phyloP scores from a whole-genome alignment of 2,329 filamentous ascomycete species.

The Microsporum ferrugineum region DNA sequence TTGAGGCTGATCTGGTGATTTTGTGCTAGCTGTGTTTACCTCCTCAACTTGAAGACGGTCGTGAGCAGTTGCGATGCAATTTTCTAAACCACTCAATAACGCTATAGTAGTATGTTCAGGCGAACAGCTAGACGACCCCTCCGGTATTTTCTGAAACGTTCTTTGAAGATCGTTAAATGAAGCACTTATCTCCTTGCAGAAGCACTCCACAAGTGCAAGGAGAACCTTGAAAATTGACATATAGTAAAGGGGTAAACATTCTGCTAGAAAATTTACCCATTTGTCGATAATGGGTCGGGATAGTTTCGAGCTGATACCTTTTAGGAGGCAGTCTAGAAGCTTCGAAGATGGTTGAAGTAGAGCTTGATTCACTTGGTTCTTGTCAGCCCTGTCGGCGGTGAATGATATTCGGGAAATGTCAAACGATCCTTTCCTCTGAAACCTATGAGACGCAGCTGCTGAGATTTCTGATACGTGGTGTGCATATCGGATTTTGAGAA shows the following conservation, averaged over 20 bases:
- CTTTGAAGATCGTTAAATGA: constrained; percentile 60
- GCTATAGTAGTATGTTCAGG: constrained; percentile 56
- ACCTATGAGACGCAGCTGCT: constrained; percentile 21
- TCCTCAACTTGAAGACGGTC: constrained; percentile 70
- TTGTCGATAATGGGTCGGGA: constrained; percentile 74
- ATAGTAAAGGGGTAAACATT: constrained; percentile 73
- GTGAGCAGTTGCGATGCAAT: constrained; percentile 76
- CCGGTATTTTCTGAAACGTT: constrained; percentile 31
- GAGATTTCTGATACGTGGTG: constrained; percentile 26
- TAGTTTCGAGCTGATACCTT: constrained; percentile 62
- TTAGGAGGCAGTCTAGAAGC: constrained; percentile 66
- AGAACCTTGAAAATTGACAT: constrained; percentile 80
- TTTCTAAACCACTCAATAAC: constrained; percentile 87
- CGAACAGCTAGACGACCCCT: constrained; percentile 32
- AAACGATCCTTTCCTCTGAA: constrained; percentile 29
- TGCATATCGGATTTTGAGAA: constrained; percentile 51
- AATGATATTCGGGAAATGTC: constrained; percentile 37
- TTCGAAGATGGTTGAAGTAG: constrained; percentile 45
- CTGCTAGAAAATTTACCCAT: constrained; percentile 77
- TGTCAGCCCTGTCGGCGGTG: constrained; percentile 35
- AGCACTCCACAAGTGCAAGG: constrained; percentile 78
- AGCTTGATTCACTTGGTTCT: constrained; percentile 25
- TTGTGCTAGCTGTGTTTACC: constrained; percentile 53
- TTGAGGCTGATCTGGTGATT: constrained; percentile 71
- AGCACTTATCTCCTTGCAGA: constrained; percentile 64